Evolutionary conservation across 2,329 filamentous ascomycete species (phyloP).

Genomic region (Fusarium globosum): DNA sequence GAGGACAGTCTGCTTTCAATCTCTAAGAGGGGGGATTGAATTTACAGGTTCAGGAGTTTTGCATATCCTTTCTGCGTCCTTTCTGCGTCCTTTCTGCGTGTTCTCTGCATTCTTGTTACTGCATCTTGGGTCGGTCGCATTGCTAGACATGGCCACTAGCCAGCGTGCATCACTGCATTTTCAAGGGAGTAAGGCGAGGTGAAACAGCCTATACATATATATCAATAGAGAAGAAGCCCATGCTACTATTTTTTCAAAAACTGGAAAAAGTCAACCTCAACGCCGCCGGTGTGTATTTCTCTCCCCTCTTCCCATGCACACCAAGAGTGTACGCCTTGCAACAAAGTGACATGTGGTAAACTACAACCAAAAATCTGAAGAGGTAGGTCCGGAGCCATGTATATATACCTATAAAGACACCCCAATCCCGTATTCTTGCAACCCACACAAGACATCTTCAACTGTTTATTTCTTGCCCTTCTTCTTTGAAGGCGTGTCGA

Average conservation of each 20-base stretch:
- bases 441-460: not conserved
- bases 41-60: conserved; percentile 9
- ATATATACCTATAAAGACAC: not conserved
- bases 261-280: conserved; percentile 16
- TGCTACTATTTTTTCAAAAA: conserved; percentile 26
- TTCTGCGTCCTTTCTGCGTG: conserved; percentile 9
- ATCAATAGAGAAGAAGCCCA: conserved; percentile 38
- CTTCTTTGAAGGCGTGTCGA: conserved; percentile 73
- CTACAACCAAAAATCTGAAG: conserved; percentile 15
- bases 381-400: conserved; percentile 1
- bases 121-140: conserved; percentile 28
- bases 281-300: conserved; percentile 24
- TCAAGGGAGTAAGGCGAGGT: conserved; percentile 29
- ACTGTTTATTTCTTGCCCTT: conserved; percentile 56
- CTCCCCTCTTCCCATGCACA: conserved; percentile 1
- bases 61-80: conserved; percentile 6
- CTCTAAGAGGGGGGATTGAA: not conserved
- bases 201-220: conserved; percentile 16
- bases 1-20: conserved; percentile 14
- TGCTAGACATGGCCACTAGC: conserved; percentile 29
- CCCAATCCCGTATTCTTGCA: not conserved
- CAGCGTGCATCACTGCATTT: conserved; percentile 43
- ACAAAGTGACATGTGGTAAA: conserved; percentile 10
- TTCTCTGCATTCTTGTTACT: conserved; percentile 17
- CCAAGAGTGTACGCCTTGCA: conserved; percentile 1